Evolutionary conservation across 129 eudicot genomes (phyloP).

Genomic region (Arctium lappa): DNA sequence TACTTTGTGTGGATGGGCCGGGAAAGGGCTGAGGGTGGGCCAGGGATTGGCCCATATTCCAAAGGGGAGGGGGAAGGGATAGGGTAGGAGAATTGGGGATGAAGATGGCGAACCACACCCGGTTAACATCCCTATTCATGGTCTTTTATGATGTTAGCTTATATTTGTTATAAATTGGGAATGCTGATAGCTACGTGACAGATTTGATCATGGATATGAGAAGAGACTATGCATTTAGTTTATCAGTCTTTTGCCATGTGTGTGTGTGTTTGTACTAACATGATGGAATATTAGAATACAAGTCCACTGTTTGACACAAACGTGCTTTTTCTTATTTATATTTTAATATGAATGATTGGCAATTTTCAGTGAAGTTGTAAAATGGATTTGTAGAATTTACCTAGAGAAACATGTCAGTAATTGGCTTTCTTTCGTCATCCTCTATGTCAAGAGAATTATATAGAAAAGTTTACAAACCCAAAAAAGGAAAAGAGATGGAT

Average conservation of each 20-base stretch:
- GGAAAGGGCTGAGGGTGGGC: background rate
- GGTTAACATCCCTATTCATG: background rate
- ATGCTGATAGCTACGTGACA: background rate
- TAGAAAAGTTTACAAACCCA: background rate
- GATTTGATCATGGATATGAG: background rate
- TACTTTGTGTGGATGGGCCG: background rate
- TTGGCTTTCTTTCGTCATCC: background rate
- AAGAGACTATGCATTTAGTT: background rate
- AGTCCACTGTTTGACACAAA: background rate
- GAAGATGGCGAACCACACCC: background rate
- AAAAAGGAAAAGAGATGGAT: background rate
- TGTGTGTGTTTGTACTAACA: constrained; percentile 4
- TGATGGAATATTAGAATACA: background rate
- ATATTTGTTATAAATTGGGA: background rate
- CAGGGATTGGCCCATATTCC: background rate
- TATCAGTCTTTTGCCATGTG: background rate
- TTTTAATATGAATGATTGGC: background rate
- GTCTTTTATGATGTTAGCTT: background rate
- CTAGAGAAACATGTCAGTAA: background rate
- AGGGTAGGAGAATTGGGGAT: background rate
- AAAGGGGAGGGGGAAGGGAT: background rate
- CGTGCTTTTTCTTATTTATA: background rate
- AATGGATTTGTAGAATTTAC: background rate
- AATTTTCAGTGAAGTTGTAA: background rate
- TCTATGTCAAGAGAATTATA: background rate